Base-by-base conservation (phyloP, 305 asterid genomes). In the Fraxinus albicans region DNA sequence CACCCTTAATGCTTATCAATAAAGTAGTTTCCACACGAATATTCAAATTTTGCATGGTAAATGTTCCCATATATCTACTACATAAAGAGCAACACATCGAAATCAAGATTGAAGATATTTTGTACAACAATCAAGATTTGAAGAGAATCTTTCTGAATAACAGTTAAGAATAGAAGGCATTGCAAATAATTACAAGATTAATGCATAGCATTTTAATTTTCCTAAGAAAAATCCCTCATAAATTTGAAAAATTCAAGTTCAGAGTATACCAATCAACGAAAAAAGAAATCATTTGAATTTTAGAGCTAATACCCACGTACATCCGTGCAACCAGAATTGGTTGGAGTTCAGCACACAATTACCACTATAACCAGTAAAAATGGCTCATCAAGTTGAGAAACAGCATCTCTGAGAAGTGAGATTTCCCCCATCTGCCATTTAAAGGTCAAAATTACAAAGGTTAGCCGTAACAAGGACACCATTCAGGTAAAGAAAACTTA, bases 331-430 rank as follows among this genome's bases (percentile, higher is more conserved):
- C 98, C 97, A 96, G 94, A 92, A 91, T 90, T 94, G 91, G 97
- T 89, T 91, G 99, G 95, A 94, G 95, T 93, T 96, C 97, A 96
- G 97, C 97, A 91, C 98, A 93, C 98, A 93, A 97, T 97, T 97
- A 97, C 99, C 98, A 97, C 99, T 94, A 97, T 97, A 89, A 94
- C 99, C 97, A 97, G 92, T 86, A 90, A 93, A 91, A 95, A 97
- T 42, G 99, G 98, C 76, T 97, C 94, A 86, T 93, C 94, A 63
- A 97, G 97, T 85, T 95, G 98, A 84, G 98, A 92, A 90, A 94
- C 96, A 85, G 99, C 98, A 91, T 97, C 99, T 84, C 84, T 90
- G 95, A 97, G 99, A 87, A 97, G 98, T 80, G 98, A 92, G 86
- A 94, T 91, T 80, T 97, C 99, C 90, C 92, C 95, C 98, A 95